Evolutionary conservation across 805 yeast species (phyloP), one percentile per base, ranked within the genome.

Genomic region (Lachancea nothofagi): DNA sequence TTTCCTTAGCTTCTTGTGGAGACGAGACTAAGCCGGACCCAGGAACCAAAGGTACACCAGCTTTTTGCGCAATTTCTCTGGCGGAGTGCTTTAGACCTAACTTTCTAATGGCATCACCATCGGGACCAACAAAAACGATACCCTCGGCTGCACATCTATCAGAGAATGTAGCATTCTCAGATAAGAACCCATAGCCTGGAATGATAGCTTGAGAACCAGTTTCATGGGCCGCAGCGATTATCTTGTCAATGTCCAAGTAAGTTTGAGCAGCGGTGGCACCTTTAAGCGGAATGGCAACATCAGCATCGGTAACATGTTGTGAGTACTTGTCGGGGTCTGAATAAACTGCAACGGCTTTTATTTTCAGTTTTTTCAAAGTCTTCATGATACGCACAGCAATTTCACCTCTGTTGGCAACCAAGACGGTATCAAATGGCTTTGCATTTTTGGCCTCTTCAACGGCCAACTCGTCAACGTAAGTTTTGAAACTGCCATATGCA

Each of bases 41-140:
- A n/a, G 98, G 97, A 43, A 89, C 97, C 43, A 93, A 71, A 5
- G 98, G 98, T 36, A 90, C 97, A 31, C 81, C 80, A n/a, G 97
- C 97, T 33, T 71, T 71, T 49, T 74, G 75, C 17, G 98, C 98
- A 48, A 93, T 86, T 57, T 80, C 93, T 66, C 97, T 79, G 7
- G 98, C 98, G 35, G 97, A 88, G 61, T 93, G 98, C 68, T 90
- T 90, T 50, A 93, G 72, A 33, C 98, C 98, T 36, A 90, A 72
- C 54, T 80, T 79, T 60, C 96, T 74, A 56, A 90, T 93, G 7
- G 96, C 89, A 45, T 85, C 88, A 38, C 96, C 96, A 12, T 90
- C 72, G 13, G 98, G 98, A n/a, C 98, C 98, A 32, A 90, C 94
- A 65, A 90, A 90, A 2, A 81, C 83, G 50, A 90, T 80, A 26